Evolutionary conservation across 2,329 filamentous ascomycete species (phyloP), one percentile per base, ranked within the genome.

Genomic region (Fusarium musae): DNA sequence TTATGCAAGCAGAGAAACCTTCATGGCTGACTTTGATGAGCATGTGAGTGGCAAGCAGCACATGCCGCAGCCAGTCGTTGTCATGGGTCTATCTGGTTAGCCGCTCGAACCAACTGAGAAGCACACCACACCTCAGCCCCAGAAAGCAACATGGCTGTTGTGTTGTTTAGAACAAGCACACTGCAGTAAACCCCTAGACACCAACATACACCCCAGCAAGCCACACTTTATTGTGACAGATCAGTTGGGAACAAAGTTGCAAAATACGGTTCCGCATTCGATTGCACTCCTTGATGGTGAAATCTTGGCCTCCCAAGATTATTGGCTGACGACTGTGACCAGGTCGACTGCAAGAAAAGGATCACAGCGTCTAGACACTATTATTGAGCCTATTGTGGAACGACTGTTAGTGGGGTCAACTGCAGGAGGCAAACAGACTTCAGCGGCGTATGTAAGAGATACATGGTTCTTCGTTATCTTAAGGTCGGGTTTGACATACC

Each of bases 251-350:
- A 44, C 39, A 34, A 36, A 58, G 47, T 57, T 37, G 54, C n/a
- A 52, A 61, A n/a, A 26, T 53, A 30, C 47, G 63, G 46, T 40
- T 67, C 59, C 19, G 7, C n/a, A 47, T 47, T 64, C 62, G 50
- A 72, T 59, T 61, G 63, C 37, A 17, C 16, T 49, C 30, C 46
- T 37, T 59, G 40, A 32, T 17, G 37, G 26, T 54, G 32, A 9
- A 39, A 46, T n/a, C 44, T 75, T 67, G 56, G 56, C 46, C n/a
- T 40, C 40, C 15, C 37, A 32, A 26, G 19, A 47, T 39, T 19
- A 32, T 42, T 56, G 21, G 36, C 28, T 21, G 21, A 46, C 23
- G 36, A 10, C 12, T 49, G 30, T 43, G 43, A 6, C 10, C 19
- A 8, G 44, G 43, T 37, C 39, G 42, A 28, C 21, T 32, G 19